Percentiles rank a stretch among this genome's conserved stretches.
These are phyloP conservation scores for Poa annua DNA, from an alignment of 176 grass and related monocot species.

Conservation along the genomic window DNA sequence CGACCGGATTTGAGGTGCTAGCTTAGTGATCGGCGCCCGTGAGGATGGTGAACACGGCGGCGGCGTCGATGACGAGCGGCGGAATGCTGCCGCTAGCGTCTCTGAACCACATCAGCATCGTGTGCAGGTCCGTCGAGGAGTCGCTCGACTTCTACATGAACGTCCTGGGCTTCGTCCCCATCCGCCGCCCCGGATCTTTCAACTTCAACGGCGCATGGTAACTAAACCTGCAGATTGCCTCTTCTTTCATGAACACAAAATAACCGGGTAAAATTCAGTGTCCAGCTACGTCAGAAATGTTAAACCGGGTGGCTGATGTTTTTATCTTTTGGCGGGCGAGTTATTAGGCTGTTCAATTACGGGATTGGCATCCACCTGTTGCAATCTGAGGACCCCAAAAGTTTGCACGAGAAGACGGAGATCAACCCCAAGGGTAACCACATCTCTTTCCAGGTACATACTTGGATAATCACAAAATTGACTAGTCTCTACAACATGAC, in stretches of 20 bases:
- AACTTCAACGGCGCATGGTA: constrained; percentile 86
- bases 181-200: constrained; percentile 74
- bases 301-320: not conserved
- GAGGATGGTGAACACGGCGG: constrained; percentile 41
- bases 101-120: constrained; percentile 86
- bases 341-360: constrained; percentile 86
- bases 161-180: constrained; percentile 74
- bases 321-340: not conserved
- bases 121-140: constrained; percentile 70
- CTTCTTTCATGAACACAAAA: not conserved
- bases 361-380: constrained; percentile 91
- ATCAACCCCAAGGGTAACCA: constrained; percentile 96
- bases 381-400: constrained; percentile 58
- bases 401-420: constrained; percentile 64
- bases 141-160: constrained; percentile 80
- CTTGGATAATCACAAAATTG: not conserved
- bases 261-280: not conserved
- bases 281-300: not conserved
- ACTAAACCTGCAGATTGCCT: not conserved
- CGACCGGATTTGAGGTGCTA: not conserved
- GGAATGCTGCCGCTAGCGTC: constrained; percentile 73
- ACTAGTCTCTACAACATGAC: not conserved
- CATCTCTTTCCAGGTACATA: constrained; percentile 85
- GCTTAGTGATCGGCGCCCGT: not conserved
- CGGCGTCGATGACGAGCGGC: constrained; percentile 1